Percentiles rank a stretch among this genome's conserved stretches.
phyloP scores from a whole-genome alignment of 2,329 filamentous ascomycete genomes.

The Monilinia aucupariae region DNA sequence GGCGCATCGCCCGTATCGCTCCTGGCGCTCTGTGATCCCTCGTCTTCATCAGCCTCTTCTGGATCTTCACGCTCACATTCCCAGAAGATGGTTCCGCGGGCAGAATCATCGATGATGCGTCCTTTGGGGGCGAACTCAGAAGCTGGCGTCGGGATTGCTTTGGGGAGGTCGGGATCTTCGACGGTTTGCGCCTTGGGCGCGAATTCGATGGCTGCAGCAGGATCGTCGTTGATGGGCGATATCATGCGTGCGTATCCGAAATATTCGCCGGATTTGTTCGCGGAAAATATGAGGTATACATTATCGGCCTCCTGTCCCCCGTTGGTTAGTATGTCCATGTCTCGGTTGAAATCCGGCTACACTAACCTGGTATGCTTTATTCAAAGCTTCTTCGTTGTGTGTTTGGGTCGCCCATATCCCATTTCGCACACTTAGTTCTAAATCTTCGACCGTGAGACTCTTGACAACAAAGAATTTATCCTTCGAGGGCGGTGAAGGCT shows the following conservation, averaged over 20 bases:
- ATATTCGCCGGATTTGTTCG: conserved; percentile 96
- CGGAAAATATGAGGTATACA: conserved; percentile 90
- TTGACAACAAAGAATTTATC: conserved; percentile 91
- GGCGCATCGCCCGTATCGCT: conserved; percentile 38
- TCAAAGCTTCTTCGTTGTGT: conserved; percentile 82
- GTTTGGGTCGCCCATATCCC: conserved; percentile 91
- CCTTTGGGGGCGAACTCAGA: conserved; percentile 75
- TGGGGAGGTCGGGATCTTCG: conserved; percentile 62
- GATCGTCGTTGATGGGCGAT: conserved; percentile 76
- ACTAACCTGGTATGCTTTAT: conserved; percentile 72
- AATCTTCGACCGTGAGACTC: conserved; percentile 82
- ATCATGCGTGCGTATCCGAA: conserved; percentile 91
- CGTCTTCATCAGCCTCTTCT: conserved; percentile 41
- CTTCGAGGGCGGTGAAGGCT: conserved; percentile 34
- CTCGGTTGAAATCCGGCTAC: conserved; percentile 15
- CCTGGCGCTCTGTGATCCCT: conserved; percentile 36
- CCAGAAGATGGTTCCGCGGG: conserved; percentile 96
- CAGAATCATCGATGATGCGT: conserved; percentile 85
- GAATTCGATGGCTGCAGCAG: conserved; percentile 62
- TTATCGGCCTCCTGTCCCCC: conserved; percentile 62
- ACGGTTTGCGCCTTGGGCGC: conserved; percentile 57
- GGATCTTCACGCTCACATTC: conserved; percentile 65
- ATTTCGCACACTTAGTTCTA: conserved; percentile 81
- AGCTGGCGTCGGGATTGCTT: conserved; percentile 72
- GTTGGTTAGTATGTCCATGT: conserved; percentile 10